Evolutionary conservation across 257 asterid genomes (phyloP).

Genomic region (Solanum appendiculatum): DNA sequence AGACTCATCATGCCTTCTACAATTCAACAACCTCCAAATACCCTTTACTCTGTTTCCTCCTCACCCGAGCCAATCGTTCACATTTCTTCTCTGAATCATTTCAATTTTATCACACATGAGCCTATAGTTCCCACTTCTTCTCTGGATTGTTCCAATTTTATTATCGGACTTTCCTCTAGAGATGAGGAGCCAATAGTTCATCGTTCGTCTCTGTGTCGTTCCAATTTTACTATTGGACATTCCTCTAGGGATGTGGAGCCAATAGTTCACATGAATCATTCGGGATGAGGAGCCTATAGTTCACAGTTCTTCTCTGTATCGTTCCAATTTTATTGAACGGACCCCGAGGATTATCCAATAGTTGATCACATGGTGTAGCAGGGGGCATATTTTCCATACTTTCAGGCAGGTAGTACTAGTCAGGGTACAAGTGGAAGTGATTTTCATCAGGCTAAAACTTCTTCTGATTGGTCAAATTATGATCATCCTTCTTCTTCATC

Average conservation of each 20-base stretch:
- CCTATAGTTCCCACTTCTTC: neutral
- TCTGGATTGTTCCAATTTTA: neutral
- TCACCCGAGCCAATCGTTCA: slow-evolving; percentile 13
- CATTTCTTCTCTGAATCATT: neutral
- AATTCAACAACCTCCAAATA: neutral
- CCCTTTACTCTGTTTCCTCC: neutral
- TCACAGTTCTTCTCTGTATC: neutral
- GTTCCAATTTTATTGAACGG: neutral
- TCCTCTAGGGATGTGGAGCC: neutral
- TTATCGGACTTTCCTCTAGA: neutral
- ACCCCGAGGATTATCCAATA: neutral
- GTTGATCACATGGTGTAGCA: neutral
- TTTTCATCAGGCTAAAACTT: neutral
- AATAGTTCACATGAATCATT: neutral
- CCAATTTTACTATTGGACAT: neutral
- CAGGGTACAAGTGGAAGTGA: neutral
- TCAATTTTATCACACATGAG: neutral
- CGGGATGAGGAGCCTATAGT: neutral
- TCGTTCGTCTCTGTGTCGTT: neutral
- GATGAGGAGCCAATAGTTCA: neutral
- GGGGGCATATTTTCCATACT: neutral
- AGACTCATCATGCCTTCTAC: slow-evolving; percentile 1
- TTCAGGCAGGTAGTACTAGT: neutral
- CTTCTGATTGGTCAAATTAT: neutral
- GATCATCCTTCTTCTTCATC: slow-evolving; percentile 20